Percentiles rank a stretch among this genome's conserved stretches.
Evolutionary conservation across 1,139 yeast genomes (phyloP).

Genomic region (Hanseniaspora gamundiae): DNA sequence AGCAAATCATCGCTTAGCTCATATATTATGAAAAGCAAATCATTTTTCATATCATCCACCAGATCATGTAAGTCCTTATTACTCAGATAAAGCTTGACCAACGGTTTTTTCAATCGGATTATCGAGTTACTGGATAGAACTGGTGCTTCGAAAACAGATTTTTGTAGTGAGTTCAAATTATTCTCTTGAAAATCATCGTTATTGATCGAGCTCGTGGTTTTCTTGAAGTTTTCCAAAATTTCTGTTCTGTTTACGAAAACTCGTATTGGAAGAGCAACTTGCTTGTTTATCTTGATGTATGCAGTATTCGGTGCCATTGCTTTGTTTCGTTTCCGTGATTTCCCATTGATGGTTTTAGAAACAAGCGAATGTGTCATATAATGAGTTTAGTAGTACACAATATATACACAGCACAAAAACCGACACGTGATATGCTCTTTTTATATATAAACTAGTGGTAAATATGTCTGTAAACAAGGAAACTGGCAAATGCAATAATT

Average conservation of each 20-base stretch:
- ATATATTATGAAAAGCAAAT: conserved; percentile 18
- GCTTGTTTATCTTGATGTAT: conserved; percentile 14
- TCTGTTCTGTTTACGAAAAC: conserved; percentile 22
- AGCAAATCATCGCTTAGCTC: conserved; percentile 18
- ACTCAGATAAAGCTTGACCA: conserved; percentile 19
- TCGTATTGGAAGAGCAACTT: conserved; percentile 17
- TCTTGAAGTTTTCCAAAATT: conserved; percentile 12
- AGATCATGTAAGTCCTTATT: conserved; percentile 19
- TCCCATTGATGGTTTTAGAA: too few relatives aligned
- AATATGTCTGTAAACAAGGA: neutral
- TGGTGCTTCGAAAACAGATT: conserved; percentile 22
- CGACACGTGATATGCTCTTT: neutral
- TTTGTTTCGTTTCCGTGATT: too few relatives aligned
- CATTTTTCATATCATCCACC: conserved; percentile 18
- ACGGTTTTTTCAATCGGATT: conserved; percentile 20
- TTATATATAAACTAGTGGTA: too few relatives aligned
- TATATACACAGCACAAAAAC: too few relatives aligned
- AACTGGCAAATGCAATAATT: neutral
- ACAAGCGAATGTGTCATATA: too few relatives aligned
- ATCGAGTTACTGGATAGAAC: conserved; percentile 23
- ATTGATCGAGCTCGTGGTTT: conserved; percentile 3
- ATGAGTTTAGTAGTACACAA: too few relatives aligned
- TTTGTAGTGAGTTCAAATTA: conserved; percentile 7
- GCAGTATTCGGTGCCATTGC: conserved; percentile 16
- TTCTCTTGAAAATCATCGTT: conserved; percentile 1